Conservation (phyloP, 2,329 filamentous ascomycete genomes). For the Aureobasidium leucospermi region DNA sequence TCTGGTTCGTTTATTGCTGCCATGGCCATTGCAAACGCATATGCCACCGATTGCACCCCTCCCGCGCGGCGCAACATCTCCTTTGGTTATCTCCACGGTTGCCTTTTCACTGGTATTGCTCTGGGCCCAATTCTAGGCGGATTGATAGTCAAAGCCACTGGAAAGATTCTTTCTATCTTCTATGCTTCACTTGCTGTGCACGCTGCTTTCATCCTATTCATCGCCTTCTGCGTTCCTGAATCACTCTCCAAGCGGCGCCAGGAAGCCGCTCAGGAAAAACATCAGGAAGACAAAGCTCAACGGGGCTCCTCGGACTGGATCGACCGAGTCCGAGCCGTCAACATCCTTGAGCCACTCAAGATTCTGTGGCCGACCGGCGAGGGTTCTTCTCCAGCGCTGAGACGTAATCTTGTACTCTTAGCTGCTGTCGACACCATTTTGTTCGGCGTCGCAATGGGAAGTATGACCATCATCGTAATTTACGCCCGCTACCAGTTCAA, state of each 20-base stretch:
- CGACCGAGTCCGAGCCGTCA: slow-evolving; percentile 41
- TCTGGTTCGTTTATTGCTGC: slow-evolving; percentile 83
- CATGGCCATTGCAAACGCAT: slow-evolving; percentile 73
- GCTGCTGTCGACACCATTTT: slow-evolving; percentile 74
- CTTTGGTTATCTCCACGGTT: slow-evolving; percentile 86
- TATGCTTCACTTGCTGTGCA: slow-evolving; percentile 72
- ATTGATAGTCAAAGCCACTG: slow-evolving; percentile 68
- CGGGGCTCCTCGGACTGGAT: slow-evolving; percentile 36
- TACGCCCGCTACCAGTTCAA: slow-evolving; percentile 75
- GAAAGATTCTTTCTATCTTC: slow-evolving; percentile 72
- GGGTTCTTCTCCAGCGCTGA: slow-evolving; percentile 52
- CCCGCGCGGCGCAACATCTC: slow-evolving; percentile 71
- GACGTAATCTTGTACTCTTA: slow-evolving; percentile 75
- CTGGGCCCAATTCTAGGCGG: slow-evolving; percentile 76
- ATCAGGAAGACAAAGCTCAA: slow-evolving; percentile 36
- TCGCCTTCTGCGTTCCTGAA: slow-evolving; percentile 70
- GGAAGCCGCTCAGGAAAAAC: slow-evolving; percentile 60
- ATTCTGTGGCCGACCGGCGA: slow-evolving; percentile 68
- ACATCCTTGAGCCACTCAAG: slow-evolving; percentile 68
- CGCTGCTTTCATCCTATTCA: slow-evolving; percentile 62
- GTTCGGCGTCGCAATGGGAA: slow-evolving; percentile 74
- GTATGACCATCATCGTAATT: slow-evolving; percentile 71
- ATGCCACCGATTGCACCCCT: slow-evolving; percentile 80
- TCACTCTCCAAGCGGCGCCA: slow-evolving; percentile 72
- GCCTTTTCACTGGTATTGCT: slow-evolving; percentile 81